Evolutionary conservation across 2,329 filamentous ascomycete genomes (phyloP), one percentile per base, ranked within the genome.

Genomic region (Diplodia seriata): DNA sequence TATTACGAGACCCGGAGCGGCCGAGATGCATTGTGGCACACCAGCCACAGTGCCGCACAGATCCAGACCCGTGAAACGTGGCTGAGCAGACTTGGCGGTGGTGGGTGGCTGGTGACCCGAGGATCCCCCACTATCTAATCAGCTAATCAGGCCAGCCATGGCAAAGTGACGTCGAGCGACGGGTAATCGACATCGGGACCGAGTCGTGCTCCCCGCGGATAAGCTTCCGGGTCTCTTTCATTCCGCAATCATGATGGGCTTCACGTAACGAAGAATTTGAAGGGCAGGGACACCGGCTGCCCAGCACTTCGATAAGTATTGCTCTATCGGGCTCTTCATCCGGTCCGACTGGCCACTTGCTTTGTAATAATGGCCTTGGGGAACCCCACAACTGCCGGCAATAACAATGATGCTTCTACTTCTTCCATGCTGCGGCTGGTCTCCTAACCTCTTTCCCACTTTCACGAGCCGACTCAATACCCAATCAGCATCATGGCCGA

Each of bases 361-460:
- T 67, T 67, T 59, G 64, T 67, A 67, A 67, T 67, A 67, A 67
- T 67, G 54, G 54, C 47, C n/a, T 38, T n/a, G 47, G 2, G 12
- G 8, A 38, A 59, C 64, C 64, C 64, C 64, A 67, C 64, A 59
- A 43, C 54, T 57, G 54, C 47, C 15, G 23, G 9, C 26, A 33
- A 59, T 2, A 11, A 31, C 4, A 26, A 26, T 26, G 26, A 26
- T 26, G 26, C 26, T 26, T 26, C 26, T 26, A 57, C 29, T 57
- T 54, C 9, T 50, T 31, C 57, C 15, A 51, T 62, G 57, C 57
- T 50, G 23, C 40, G 8, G 29, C 29, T 14, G 18, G 36, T 49
- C 38, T 50, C 51, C 49, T 56, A 12, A 8, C 14, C 15, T 18
- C 40, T 8, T 18, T 6, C 23, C 15, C 50, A 63, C n/a, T 56